Evolutionary conservation across 2,329 filamentous ascomycete species (phyloP).

Genomic region (Colletotrichum sp.): DNA sequence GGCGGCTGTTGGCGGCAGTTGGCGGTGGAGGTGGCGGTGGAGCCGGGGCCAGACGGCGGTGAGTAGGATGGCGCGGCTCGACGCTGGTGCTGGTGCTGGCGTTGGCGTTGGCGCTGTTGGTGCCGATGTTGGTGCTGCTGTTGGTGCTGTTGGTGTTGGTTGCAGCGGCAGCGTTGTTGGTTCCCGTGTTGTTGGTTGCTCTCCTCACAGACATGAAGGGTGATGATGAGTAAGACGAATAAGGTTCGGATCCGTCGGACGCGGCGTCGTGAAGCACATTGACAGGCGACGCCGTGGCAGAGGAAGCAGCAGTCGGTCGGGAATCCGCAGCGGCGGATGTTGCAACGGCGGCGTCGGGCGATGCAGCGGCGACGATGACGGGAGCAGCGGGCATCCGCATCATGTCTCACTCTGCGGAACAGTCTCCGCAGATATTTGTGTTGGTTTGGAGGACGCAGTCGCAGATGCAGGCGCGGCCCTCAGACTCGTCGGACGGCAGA

Average conservation of each 20-base stretch:
- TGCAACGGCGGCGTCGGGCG: background rate
- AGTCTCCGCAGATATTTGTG: background rate
- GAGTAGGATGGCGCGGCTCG: conserved; percentile 1
- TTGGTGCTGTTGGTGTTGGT: background rate
- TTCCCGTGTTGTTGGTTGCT: background rate
- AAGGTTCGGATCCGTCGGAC: conserved; percentile 3
- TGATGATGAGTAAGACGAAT: background rate
- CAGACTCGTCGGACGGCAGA: background rate
- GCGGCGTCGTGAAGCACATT: background rate
- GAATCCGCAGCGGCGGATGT: background rate
- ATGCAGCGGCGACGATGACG: background rate
- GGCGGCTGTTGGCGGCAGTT: background rate
- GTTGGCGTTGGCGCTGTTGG: background rate
- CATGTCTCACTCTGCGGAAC: conserved; percentile 13
- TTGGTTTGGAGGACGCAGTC: background rate
- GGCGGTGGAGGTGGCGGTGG: background rate
- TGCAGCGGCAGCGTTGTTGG: background rate
- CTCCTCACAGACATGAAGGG: background rate
- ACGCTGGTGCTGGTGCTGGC: background rate
- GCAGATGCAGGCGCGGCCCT: background rate
- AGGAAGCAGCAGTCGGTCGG: background rate
- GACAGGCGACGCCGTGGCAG: background rate
- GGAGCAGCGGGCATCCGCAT: conserved; percentile 18
- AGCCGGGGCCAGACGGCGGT: background rate
- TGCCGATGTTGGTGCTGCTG: background rate